Evolutionary conservation across 441 rosid genomes (phyloP), one percentile per base, ranked within the genome.

Genomic region (Geranium incanum): DNA sequence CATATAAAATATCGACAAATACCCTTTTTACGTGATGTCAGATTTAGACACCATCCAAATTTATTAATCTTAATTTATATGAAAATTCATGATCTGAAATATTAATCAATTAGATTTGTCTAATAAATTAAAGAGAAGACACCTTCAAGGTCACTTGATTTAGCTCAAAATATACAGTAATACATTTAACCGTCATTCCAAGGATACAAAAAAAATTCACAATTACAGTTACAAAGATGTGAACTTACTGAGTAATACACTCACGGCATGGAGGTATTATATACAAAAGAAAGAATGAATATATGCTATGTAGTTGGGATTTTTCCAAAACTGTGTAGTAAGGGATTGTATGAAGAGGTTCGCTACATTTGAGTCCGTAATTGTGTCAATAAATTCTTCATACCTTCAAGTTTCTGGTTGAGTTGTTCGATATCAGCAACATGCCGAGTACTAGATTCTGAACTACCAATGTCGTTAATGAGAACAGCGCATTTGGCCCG

Each of bases 341-440:
- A 3, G 3, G 11, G 16, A 52, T 52, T 13, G 60, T 3, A 52
- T 52, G 60, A 52, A 52, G 28, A 28, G 62, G 21, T 16, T 12
- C 6, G 71, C 80, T 76, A 92, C 39, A 86, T 85, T 82, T 84
- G 89, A 71, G 76, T 79, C 75, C 87, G 83, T 75, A 95, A 77
- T 78, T 84, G 87, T 72, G 71, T 82, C 84, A 95, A 48, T 73
- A 92, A 75, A 72, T 77, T 75, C 85, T 86, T 90, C 84, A 95
- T 83, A 57, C 74, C 78, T 73, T 89, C 91, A 5, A 95, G 88
- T 75, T 86, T 89, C 84, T 83, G 80, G 33, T 79, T 76, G 13
- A 95, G 87, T 71, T 85, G 91, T 59, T 86, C 80, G 12, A 86
- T 70, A 59, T 70, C 81, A 5, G 70, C 69, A 68, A 86, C 72